Evolutionary conservation across 2,329 filamentous ascomycete genomes (phyloP).

Genomic region (Onygenales sp.): DNA sequence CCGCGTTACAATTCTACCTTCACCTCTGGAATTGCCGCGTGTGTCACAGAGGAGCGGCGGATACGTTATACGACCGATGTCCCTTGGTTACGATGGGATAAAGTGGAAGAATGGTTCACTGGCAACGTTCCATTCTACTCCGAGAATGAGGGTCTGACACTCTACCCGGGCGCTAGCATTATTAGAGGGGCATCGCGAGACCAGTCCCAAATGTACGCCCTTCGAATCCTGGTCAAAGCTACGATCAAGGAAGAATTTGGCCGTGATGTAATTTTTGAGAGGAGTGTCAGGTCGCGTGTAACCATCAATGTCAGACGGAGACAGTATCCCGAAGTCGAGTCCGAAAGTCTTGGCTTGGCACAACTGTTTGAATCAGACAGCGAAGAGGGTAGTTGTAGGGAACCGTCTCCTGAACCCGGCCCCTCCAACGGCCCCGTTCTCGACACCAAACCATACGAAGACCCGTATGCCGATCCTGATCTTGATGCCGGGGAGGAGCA

Average conservation of each 20-base stretch:
- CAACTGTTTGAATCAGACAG: neutral
- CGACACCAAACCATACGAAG: too few relatives aligned
- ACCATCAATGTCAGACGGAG: conserved; percentile 7
- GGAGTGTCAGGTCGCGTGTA: conserved; percentile 11
- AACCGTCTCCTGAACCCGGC: too few relatives aligned
- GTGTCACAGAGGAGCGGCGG: neutral
- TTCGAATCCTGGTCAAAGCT: conserved; percentile 12
- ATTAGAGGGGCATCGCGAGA: neutral
- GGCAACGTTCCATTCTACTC: conserved; percentile 16
- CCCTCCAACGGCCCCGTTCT: too few relatives aligned
- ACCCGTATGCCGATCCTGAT: too few relatives aligned
- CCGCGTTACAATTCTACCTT: conserved; percentile 6
- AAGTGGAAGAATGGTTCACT: conserved; percentile 8
- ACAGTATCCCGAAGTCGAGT: neutral
- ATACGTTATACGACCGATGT: conserved; percentile 3
- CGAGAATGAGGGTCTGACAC: conserved; percentile 1
- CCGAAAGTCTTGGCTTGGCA: neutral
- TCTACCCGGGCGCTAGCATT: neutral
- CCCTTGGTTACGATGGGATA: conserved; percentile 17
- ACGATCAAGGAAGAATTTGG: conserved; percentile 7
- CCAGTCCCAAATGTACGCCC: neutral
- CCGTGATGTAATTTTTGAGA: conserved; percentile 10
- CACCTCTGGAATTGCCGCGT: neutral
- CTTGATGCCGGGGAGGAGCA: too few relatives aligned
- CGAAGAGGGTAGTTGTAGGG: neutral